A percentile compares a stretch with the other conserved stretches of the same genome.
phyloP scores from a whole-genome alignment of 805 yeast genomes.

The Wickerhamiella cacticola region DNA sequence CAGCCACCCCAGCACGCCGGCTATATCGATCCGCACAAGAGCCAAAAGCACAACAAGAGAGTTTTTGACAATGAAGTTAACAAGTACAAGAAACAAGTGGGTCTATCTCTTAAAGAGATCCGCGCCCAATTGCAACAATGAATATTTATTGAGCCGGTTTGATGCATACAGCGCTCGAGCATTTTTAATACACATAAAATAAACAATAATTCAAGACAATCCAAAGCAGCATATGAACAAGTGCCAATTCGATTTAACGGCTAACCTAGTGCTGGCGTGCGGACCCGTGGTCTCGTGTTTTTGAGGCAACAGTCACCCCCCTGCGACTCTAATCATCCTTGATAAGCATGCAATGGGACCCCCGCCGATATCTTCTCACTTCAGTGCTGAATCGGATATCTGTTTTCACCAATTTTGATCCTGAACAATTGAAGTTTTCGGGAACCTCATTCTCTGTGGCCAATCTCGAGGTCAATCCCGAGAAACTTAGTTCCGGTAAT shows the following conservation, averaged over 20 bases:
- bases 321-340: not conserved
- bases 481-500: conserved; percentile 52
- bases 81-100: conserved; percentile 7
- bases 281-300: not conserved
- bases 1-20: conserved; percentile 11
- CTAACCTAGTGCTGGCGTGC: too few relatives aligned
- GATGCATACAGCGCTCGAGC: too few relatives aligned
- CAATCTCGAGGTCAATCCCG: conserved; percentile 61
- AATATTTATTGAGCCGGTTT: not conserved
- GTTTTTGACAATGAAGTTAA: conserved; percentile 8
- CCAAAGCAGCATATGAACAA: too few relatives aligned
- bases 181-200: too few relatives aligned
- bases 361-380: conserved; percentile 68
- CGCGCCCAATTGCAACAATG: conserved; percentile 1
- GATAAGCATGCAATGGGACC: conserved; percentile 32
- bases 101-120: conserved; percentile 10
- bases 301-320: not conserved
- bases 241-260: too few relatives aligned
- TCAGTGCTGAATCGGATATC: conserved; percentile 73
- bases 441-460: conserved; percentile 37
- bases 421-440: conserved; percentile 71
- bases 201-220: too few relatives aligned
- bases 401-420: conserved; percentile 67
- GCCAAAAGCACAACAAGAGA: conserved; percentile 5
- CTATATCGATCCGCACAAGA: conserved; percentile 15